Evolutionary conservation across 306 rosid genomes (phyloP).

Genomic region (Astragalus membranaceus): DNA sequence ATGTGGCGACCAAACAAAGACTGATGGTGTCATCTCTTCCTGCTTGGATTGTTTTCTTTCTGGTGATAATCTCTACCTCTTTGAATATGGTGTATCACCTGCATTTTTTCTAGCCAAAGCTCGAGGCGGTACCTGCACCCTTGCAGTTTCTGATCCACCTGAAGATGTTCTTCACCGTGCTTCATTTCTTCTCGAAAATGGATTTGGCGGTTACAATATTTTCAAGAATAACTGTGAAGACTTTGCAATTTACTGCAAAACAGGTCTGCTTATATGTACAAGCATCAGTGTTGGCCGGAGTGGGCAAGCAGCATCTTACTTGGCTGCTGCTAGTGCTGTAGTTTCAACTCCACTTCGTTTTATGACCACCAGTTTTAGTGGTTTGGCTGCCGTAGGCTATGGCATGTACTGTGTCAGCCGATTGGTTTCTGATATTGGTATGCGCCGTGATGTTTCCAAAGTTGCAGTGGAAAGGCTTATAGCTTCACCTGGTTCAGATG

Average conservation of each 20-base stretch:
- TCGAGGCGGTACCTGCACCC: constrained; percentile 91
- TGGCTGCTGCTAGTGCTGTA: constrained; percentile 49
- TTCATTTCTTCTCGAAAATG: constrained; percentile 63
- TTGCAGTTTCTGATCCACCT: constrained; percentile 44
- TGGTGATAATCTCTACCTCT: constrained; percentile 60
- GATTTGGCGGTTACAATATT: constrained; percentile 56
- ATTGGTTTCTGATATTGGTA: constrained; percentile 54
- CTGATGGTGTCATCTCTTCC: constrained; percentile 67
- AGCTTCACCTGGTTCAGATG: constrained; percentile 12
- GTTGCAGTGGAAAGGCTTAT: constrained; percentile 62
- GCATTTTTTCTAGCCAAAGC: constrained; percentile 58
- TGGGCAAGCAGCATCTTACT: constrained; percentile 57
- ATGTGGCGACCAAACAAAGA: constrained; percentile 48
- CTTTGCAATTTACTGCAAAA: constrained; percentile 87
- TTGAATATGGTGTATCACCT: constrained; percentile 52
- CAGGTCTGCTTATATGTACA: constrained; percentile 61
- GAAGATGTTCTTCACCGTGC: constrained; percentile 61
- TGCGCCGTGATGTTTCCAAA: constrained; percentile 59
- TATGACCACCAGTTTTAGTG: constrained; percentile 48
- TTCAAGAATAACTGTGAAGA: constrained; percentile 83
- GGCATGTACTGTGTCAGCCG: constrained; percentile 54
- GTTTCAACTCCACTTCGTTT: constrained; percentile 53
- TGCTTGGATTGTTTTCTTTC: constrained; percentile 79
- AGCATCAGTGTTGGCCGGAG: constrained; percentile 61
- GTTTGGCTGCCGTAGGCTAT: constrained; percentile 44